Evolutionary conservation across 345 rosid species (phyloP).

Genomic region (Euphorbia tirucalli): DNA sequence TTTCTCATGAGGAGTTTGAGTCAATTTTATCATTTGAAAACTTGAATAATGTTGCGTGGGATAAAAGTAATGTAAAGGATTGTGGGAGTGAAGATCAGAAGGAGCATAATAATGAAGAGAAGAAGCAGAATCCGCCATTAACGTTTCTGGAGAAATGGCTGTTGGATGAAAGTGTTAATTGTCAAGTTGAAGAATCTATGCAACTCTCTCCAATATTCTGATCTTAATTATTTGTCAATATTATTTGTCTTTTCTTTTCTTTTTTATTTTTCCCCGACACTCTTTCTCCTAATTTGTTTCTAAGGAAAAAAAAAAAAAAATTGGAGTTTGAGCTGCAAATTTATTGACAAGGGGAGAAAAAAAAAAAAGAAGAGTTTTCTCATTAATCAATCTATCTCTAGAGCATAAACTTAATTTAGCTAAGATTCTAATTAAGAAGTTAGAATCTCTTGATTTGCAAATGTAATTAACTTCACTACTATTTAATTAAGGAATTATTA

Average conservation of each 20-base stretch:
- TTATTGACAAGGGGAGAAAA: neutral
- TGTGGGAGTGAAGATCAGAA: slow-evolving; percentile 18
- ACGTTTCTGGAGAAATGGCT: slow-evolving; percentile 97
- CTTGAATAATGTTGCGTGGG: slow-evolving; percentile 42
- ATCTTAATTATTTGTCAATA: neutral
- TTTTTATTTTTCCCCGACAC: neutral
- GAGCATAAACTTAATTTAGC: slow-evolving; percentile 12
- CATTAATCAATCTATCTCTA: neutral
- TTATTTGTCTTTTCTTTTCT: no score
- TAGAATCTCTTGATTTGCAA: slow-evolving; percentile 30
- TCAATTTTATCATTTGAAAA: slow-evolving; percentile 59
- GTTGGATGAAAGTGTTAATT: slow-evolving; percentile 55
- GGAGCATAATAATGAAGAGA: slow-evolving; percentile 7
- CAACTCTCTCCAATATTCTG: slow-evolving; percentile 41
- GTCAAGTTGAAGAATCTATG: slow-evolving; percentile 27
- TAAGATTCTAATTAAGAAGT: slow-evolving; percentile 27
- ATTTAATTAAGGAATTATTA: slow-evolving; percentile 14
- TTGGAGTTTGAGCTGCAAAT: slow-evolving; percentile 10
- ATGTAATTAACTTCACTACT: slow-evolving; percentile 25
- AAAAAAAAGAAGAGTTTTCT: slow-evolving; percentile 8
- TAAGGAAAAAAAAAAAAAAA: slow-evolving; percentile 5
- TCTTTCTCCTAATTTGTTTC: neutral
- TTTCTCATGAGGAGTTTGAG: slow-evolving; percentile 51
- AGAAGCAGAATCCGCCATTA: slow-evolving; percentile 60
- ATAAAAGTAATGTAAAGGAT: slow-evolving; percentile 35